Percentiles rank a stretch among this genome's conserved stretches.
phyloP scores from a whole-genome alignment of 148 eudicot genomes.

The Nepenthes mirabilis region DNA sequence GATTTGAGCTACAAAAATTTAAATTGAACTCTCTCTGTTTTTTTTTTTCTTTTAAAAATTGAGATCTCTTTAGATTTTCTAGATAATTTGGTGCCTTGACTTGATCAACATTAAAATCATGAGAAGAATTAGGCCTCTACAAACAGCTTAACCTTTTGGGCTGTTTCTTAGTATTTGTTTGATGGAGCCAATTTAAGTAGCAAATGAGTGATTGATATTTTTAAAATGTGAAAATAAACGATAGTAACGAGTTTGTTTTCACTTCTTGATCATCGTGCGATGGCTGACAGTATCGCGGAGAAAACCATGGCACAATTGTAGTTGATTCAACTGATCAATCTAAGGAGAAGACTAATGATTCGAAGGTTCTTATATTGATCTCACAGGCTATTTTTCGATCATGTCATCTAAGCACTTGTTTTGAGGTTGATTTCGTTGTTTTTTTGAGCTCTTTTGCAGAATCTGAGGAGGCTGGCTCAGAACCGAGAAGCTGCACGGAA shows the following conservation, averaged over 20 bases:
- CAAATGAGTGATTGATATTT: too few relatives aligned
- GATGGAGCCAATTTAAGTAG: too few relatives aligned
- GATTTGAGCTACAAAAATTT: too few relatives aligned
- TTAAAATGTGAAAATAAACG: too few relatives aligned
- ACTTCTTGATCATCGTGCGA: neutral
- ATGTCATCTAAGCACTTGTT: neutral
- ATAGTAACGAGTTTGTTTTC: neutral
- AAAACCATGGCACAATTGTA: conserved; percentile 41
- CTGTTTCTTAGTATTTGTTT: too few relatives aligned
- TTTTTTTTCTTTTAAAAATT: too few relatives aligned
- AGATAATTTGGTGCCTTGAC: too few relatives aligned
- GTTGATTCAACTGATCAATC: conserved; percentile 58
- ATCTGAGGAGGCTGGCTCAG: conserved; percentile 76
- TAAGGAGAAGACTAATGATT: conserved; percentile 51
- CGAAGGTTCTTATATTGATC: conserved; percentile 36
- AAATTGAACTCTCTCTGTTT: too few relatives aligned
- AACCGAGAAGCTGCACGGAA: conserved; percentile 98
- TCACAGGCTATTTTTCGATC: neutral
- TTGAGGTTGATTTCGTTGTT: neutral
- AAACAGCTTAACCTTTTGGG: too few relatives aligned
- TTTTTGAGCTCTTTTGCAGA: conserved; percentile 17
- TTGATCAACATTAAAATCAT: too few relatives aligned
- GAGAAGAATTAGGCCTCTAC: too few relatives aligned
- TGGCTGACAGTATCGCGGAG: conserved; percentile 29
- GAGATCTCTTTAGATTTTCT: too few relatives aligned